Base-by-base conservation (phyloP, 2,329 filamentous ascomycete genomes). In the Hymenoscyphus albidus region DNA sequence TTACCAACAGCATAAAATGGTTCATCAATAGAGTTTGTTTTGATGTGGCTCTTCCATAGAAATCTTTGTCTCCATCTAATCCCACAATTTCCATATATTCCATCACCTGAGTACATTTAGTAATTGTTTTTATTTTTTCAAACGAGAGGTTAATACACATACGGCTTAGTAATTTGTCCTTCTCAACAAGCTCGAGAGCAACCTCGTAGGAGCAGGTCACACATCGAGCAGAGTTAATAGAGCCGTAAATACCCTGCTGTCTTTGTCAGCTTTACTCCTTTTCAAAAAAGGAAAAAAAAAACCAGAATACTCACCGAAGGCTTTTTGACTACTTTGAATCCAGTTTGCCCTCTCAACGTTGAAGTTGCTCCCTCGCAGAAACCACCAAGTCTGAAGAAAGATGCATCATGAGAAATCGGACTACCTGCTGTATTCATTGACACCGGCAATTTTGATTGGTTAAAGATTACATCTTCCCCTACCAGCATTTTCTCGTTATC, bases 161-260 rank as follows among this genome's bases (percentile, higher is more conserved):
- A 70, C 70, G 62, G 62, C 71, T 66, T 27, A 73, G 65, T 42
- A 71, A 42, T 22, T 65, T 67, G 65, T 75, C 73, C 59, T 72
- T 74, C 54, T 74, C 71, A 3, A 74, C 65, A 61, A 72, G 69
- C 61, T 71, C 71, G 68, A 69, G 73, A 0, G 68, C 68, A 40
- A 74, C 70, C 56, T 75, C 73, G 69, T 74, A 75, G 3, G 71
- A 62, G 55, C 74, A 75, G 38, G 72, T 72, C 3, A 71, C 64
- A 62, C 74, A 75, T 58, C 67, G 70, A 5, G 72, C 73, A 42
- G 70, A 72, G 14, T 71, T 62, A 6, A 68, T 70, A 32, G 71
- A 66, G 65, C 70, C 73, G 57, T 72, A 74, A 62, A 72, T 66
- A 12, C 73, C 73, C 70, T 74, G 64, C 59, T 63, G 59, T 40